A percentile compares a stretch with the other conserved stretches of the same genome.
These are phyloP conservation scores for apple (Malus domestica) DNA, from an alignment of 306 rosid species.

Conservation along the genomic window ASM211411v1 NC_041790.1:21099501-21100000, in stretches of 20 bases:
- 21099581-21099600: neutral
- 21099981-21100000: neutral
- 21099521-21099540: constrained; percentile 80
- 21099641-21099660: neutral
- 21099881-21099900: constrained; percentile 91
- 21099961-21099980: constrained; percentile 4
- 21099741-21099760: constrained; percentile 73
- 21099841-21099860: neutral
- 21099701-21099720: constrained; percentile 57
- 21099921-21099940: constrained; percentile 78
- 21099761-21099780: constrained; percentile 40
- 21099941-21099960: constrained; percentile 51
- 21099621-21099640: neutral
- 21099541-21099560: constrained; percentile 63
- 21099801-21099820: neutral
- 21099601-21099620: neutral
- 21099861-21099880: constrained; percentile 52
- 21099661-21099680: neutral
- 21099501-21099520: constrained; percentile 35
- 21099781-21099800: neutral
- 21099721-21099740: constrained; percentile 62
- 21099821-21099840: neutral
- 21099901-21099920: constrained; percentile 50
- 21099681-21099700: neutral
- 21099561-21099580: constrained; percentile 45